These are phyloP conservation scores for Saksenaea oblongispora DNA, from an alignment of 371 early-diverging fungal species.

Conservation along the genomic window DNA sequence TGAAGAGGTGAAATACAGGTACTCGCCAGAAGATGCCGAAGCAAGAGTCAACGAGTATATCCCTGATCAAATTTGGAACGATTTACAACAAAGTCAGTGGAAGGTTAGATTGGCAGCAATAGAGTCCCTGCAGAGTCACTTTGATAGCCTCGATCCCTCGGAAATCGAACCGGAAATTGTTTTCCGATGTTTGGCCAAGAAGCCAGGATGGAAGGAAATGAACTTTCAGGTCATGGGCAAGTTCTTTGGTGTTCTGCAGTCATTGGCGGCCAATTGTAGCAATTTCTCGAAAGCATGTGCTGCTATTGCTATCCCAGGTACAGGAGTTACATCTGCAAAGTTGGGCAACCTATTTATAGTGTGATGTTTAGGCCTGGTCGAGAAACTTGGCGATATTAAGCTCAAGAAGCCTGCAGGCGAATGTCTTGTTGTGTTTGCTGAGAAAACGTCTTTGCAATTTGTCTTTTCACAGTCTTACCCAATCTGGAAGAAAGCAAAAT, in stretches of 20 bases:
- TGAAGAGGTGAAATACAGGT: slow-evolving; percentile 70
- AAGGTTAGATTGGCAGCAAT: slow-evolving; percentile 87
- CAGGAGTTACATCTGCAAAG: neutral
- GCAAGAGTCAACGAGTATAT: slow-evolving; percentile 65
- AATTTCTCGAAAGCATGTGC: slow-evolving; percentile 78
- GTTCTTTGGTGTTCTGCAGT: slow-evolving; percentile 67
- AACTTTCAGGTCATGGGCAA: slow-evolving; percentile 88
- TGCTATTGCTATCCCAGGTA: slow-evolving; percentile 69
- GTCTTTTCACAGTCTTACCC: slow-evolving; percentile 80
- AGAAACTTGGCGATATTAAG: slow-evolving; percentile 94
- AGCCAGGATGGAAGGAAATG: slow-evolving; percentile 94
- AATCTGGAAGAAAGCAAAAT: slow-evolving; percentile 77
- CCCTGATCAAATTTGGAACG: slow-evolving; percentile 57
- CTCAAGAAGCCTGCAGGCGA: slow-evolving; percentile 83
- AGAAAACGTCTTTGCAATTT: slow-evolving; percentile 75
- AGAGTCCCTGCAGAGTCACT: slow-evolving; percentile 67
- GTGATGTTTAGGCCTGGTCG: slow-evolving; percentile 61
- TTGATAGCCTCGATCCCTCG: slow-evolving; percentile 41
- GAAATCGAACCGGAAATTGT: slow-evolving; percentile 84
- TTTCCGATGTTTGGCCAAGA: slow-evolving; percentile 73
- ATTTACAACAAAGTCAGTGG: slow-evolving; percentile 79
- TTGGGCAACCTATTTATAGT: neutral
- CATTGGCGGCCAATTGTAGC: slow-evolving; percentile 60
- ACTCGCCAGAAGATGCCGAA: slow-evolving; percentile 66
- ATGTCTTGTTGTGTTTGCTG: slow-evolving; percentile 74